Evolutionary conservation across 805 yeast genomes (phyloP).

Genomic region (Starmerella gropengiesseri): DNA sequence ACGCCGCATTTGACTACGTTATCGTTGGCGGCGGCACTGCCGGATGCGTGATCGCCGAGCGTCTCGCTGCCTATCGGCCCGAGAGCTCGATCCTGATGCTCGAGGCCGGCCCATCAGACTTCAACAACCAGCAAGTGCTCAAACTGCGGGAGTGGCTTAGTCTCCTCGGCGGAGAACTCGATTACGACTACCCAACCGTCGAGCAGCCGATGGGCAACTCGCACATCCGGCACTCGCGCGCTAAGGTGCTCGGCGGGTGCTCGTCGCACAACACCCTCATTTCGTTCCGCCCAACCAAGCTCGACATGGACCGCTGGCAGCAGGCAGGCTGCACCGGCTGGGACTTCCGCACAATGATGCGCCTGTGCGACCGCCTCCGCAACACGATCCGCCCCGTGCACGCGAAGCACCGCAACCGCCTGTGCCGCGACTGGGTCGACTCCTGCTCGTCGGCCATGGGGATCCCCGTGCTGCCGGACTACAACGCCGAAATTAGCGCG

Average conservation of each 20-base stretch:
- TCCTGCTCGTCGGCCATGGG: slow-evolving; percentile 11
- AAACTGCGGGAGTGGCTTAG: slow-evolving; percentile 18
- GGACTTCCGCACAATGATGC: slow-evolving; percentile 27
- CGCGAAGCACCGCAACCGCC: slow-evolving; percentile 16
- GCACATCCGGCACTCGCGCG: slow-evolving; percentile 26
- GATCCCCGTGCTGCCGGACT: slow-evolving; percentile 11
- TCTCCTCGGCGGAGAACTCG: slow-evolving; percentile 27
- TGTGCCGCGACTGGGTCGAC: slow-evolving; percentile 15
- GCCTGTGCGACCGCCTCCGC: slow-evolving; percentile 16
- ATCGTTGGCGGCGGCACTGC: slow-evolving; percentile 30
- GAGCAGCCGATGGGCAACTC: slow-evolving; percentile 18
- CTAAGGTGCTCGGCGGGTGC: slow-evolving; percentile 30
- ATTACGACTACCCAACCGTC: slow-evolving; percentile 29
- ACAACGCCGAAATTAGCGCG: slow-evolving; percentile 8
- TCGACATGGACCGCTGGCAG: slow-evolving; percentile 28
- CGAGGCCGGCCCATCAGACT: slow-evolving; percentile 28
- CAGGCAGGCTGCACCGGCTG: slow-evolving; percentile 28
- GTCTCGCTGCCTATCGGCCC: slow-evolving; percentile 29
- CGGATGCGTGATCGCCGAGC: slow-evolving; percentile 29
- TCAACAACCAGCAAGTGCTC: slow-evolving; percentile 7
- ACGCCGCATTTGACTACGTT: slow-evolving; percentile 22
- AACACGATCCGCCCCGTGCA: slow-evolving; percentile 18
- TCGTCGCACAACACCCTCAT: slow-evolving; percentile 30
- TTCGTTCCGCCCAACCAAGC: slow-evolving; percentile 28
- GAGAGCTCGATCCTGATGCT: slow-evolving; percentile 25